Evolutionary conservation across 2,329 filamentous ascomycete species (phyloP).

Genomic region (Alternaria alternata): DNA sequence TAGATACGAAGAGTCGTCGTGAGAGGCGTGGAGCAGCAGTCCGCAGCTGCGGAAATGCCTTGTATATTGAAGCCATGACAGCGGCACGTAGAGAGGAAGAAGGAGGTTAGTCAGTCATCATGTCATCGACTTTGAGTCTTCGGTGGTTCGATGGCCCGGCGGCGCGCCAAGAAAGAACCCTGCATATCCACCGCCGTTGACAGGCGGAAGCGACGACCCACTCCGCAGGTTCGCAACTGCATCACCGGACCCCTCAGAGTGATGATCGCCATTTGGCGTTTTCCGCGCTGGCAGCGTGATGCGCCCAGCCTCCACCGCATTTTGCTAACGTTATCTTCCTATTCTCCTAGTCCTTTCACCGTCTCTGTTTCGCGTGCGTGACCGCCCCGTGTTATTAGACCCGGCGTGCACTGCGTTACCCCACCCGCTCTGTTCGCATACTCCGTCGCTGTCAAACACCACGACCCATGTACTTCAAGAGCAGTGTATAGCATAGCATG

Average conservation of each 20-base stretch:
- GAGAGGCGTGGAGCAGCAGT: constrained; percentile 50
- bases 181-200: constrained; percentile 22
- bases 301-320: constrained; percentile 14
- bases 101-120: constrained; percentile 7
- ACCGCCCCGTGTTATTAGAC: constrained; percentile 1
- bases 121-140: constrained; percentile 18
- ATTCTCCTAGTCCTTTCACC: neutral
- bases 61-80: constrained; percentile 49
- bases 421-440: constrained; percentile 5
- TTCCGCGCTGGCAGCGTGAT: constrained; percentile 18
- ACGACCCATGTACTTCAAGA: constrained; percentile 17
- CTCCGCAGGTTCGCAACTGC: constrained; percentile 14
- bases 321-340: constrained; percentile 7
- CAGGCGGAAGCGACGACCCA: constrained; percentile 22
- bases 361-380: neutral
- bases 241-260: constrained; percentile 25
- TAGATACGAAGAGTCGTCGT: constrained; percentile 46
- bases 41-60: constrained; percentile 49
- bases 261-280: constrained; percentile 22
- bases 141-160: constrained; percentile 20
- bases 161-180: constrained; percentile 14
- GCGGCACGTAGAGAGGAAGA: constrained; percentile 8
- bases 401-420: constrained; percentile 9
- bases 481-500: constrained; percentile 21
- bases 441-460: neutral